Base-by-base conservation (phyloP, 2,329 filamentous ascomycete genomes). In the Thielaviopsis musarum region DNA sequence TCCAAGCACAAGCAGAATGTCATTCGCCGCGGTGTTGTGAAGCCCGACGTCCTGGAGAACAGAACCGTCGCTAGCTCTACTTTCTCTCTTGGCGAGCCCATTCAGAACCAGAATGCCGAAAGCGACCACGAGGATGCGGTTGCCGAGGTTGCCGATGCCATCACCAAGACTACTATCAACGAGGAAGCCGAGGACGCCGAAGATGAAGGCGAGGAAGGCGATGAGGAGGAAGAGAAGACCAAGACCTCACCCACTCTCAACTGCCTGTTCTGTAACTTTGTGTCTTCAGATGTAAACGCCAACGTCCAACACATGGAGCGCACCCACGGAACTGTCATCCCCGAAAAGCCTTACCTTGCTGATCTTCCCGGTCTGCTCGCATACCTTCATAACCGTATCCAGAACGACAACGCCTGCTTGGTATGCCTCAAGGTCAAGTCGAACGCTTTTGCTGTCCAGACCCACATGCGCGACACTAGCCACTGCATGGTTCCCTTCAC, bases 401-500 rank as follows among this genome's bases (percentile, higher is more conserved):
- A 84, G 62, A 81, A 89, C 61, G 81, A 85, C 63, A 83, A 89
- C 68, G 85, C 95, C 70, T 98, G 93, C 70, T 71, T 98, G 54
- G 90, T 84, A 68, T 98, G 93, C 69, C 85, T 87, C 68, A 94
- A 93, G 70, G 71, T 85, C 52, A 88, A 93, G 68, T 81, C 84
- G 63, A 91, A 84, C 13, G 77, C 86, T 0, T 83, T 84, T 60
- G 91, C 88, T 19, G 82, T 91, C 26, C 91, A 96, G 69, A 96
- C 91, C 0, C 93, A 98, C 70, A 98, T 98, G 93, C 84, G 89
- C 52, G 93, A 98, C 70, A 91, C 90, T 69, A 87, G 89, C 0
- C 93, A 98, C 72, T 97, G 91, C 78, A 95, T 91, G 80, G 94
- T 98, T 65, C 91, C 89, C 0, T 98, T 91, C 70, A 83, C 85